Evolutionary conservation across 2,329 filamentous ascomycete species (phyloP), one percentile per base, ranked within the genome.

Genomic region (Dothideomycetes sp.): DNA sequence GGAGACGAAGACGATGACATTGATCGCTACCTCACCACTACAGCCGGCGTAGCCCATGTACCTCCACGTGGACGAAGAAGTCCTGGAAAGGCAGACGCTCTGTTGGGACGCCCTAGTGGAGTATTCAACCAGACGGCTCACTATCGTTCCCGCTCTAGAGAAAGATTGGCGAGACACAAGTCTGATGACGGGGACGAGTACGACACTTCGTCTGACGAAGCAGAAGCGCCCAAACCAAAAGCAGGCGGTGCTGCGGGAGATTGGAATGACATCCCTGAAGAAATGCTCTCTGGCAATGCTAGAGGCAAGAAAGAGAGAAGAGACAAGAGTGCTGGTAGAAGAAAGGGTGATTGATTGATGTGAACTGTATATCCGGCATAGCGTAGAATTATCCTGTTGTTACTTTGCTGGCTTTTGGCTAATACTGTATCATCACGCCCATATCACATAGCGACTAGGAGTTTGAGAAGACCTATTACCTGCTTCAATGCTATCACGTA

Each of bases 231-330:
- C 15, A 17, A 41, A 41, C 40, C 17, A 47, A 52, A 10, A 54
- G 53, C 16, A 53, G 38, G 41, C 22, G 36, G 47, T 19, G 38
- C 45, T 34, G 11, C 34, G 34, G 19, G 52, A 32, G 62, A 66
- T 38, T 69, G 66, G 66, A 70, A 70, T 40, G 66, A 70, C 42
- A 53, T 70, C 4, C 66, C 66, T 11, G 65, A 66, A 4, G 66
- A 65, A 14, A 65, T 66, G 14, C 17, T 35, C 14, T 10, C 5
- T 16, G 33, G 22, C 12, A 12, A 27, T 27, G 22, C 12, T 12
- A 27, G 12, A 27, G 22, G 12, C 7, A 27, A 7, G 7, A 27
- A 27, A 27, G 22, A 12, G 12, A 7, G 22, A 27, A 7, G 22
- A 27, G 12, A 12, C 22, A 27, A 7, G 12, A 7, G 12, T 7